Evolutionary conservation across 2,329 filamentous ascomycete genomes (phyloP).

Genomic region (Stachybotrys echinatus): DNA sequence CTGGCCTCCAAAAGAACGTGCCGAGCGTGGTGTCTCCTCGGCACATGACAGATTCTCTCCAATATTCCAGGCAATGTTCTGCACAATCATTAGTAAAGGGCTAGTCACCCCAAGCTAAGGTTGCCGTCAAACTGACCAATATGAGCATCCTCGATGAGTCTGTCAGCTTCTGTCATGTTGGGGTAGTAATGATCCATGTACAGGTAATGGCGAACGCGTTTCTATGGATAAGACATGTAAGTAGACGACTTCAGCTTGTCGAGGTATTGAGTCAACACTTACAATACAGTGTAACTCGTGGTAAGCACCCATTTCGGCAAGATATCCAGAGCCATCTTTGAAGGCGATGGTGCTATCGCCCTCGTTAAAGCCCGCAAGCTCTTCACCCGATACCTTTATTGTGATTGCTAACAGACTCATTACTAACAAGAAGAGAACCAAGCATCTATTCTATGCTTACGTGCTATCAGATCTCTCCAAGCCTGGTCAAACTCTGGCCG

Average conservation of each 20-base stretch:
- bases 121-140: no score
- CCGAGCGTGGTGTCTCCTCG: conserved; percentile 1
- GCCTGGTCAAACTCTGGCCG: not conserved
- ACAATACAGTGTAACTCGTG: conserved; percentile 3
- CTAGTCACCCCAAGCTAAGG: no score
- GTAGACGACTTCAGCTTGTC: not conserved
- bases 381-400: not conserved
- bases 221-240: not conserved
- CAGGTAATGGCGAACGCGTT: not conserved
- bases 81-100: no score
- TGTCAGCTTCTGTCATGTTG: not conserved
- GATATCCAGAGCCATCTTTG: conserved; percentile 2
- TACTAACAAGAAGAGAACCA: no score
- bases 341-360: conserved; percentile 1
- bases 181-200: conserved; percentile 2
- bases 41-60: conserved; percentile 1
- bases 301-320: conserved; percentile 2
- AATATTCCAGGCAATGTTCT: conserved; percentile 4
- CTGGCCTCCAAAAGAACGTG: conserved; percentile 2
- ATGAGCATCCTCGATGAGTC: not conserved
- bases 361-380: not conserved
- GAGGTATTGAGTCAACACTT: not conserved
- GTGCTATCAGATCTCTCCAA: not conserved
- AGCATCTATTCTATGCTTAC: not conserved
- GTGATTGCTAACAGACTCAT: conserved; percentile 1